Evolutionary conservation across 2,329 filamentous ascomycete genomes (phyloP).

Genomic region (Salinomyces thailandicus): DNA sequence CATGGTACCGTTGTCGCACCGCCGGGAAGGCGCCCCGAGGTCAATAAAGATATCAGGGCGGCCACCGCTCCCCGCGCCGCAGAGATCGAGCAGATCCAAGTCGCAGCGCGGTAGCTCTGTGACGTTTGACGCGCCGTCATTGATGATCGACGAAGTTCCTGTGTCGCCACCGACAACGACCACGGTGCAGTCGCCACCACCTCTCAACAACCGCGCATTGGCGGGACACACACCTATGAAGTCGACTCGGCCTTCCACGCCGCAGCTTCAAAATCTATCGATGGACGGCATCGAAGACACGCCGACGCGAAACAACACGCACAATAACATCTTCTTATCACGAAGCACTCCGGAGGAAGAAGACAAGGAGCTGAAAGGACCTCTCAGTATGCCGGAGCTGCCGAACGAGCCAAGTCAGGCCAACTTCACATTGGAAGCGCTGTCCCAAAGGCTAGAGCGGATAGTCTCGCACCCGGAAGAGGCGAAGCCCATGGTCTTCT

Average conservation of each 20-base stretch:
- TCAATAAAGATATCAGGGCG: conserved; percentile 17
- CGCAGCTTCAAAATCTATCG: conserved; percentile 16
- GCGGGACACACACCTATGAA: conserved; percentile 28
- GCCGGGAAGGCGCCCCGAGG: conserved; percentile 18
- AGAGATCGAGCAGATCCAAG: background rate
- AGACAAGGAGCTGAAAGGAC: conserved; percentile 23
- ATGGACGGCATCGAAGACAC: conserved; percentile 26
- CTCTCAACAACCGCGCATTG: conserved; percentile 19
- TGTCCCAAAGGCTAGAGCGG: conserved; percentile 23
- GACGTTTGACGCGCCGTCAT: conserved; percentile 14
- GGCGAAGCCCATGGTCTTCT: conserved; percentile 21
- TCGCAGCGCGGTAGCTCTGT: conserved; percentile 7
- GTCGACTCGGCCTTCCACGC: conserved; percentile 19
- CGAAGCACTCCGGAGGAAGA: conserved; percentile 22
- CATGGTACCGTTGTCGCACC: conserved; percentile 13
- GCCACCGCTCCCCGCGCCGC: conserved; percentile 6
- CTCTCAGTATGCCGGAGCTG: conserved; percentile 27
- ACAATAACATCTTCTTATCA: conserved; percentile 23
- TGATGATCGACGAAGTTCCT: conserved; percentile 23
- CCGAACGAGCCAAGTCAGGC: conserved; percentile 23
- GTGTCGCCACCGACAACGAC: conserved; percentile 14
- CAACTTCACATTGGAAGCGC: conserved; percentile 27
- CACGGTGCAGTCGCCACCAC: conserved; percentile 21
- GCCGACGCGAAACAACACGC: conserved; percentile 27
- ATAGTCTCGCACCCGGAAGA: conserved; percentile 25